Evolutionary conservation across 768 basidiomycete species (phyloP).

Genomic region (Tricholoma sp.): DNA sequence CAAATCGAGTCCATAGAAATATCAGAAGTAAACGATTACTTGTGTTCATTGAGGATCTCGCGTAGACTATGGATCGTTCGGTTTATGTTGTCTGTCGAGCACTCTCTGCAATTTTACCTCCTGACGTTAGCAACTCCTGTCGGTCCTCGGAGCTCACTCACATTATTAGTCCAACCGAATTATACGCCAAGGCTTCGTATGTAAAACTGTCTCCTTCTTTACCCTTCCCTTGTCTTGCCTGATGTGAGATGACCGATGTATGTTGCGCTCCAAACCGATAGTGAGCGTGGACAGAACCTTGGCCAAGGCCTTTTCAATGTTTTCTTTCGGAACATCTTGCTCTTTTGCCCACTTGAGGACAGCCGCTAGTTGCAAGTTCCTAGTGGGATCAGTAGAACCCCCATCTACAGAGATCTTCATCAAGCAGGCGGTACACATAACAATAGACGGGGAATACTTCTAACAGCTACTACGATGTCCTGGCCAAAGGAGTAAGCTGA

Average conservation of each 20-base stretch:
- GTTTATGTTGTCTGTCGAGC: slow-evolving; percentile 58
- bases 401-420: slow-evolving; percentile 35
- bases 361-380: slow-evolving; percentile 48
- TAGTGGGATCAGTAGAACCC: slow-evolving; percentile 48
- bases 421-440: background rate
- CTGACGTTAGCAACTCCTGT: background rate
- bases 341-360: slow-evolving; percentile 54
- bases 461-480: slow-evolving; percentile 60
- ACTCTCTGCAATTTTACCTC: slow-evolving; percentile 37
- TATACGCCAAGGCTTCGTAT: slow-evolving; percentile 58
- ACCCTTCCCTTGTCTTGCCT: slow-evolving; percentile 48
- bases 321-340: slow-evolving; percentile 61
- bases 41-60: slow-evolving; percentile 42
- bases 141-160: slow-evolving; percentile 27
- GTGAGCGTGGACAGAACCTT: slow-evolving; percentile 31
- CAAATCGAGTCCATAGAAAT: background rate
- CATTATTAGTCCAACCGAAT: slow-evolving; percentile 62
- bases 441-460: slow-evolving; percentile 35
- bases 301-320: slow-evolving; percentile 57
- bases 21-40: slow-evolving; percentile 31
- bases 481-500: slow-evolving; percentile 20
- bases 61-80: slow-evolving; percentile 55
- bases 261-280: background rate
- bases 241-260: background rate
- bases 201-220: slow-evolving; percentile 41